Evolutionary conservation across 1,284 basidiomycete genomes (phyloP).

Genomic region (Apiotrichum siamense): DNA sequence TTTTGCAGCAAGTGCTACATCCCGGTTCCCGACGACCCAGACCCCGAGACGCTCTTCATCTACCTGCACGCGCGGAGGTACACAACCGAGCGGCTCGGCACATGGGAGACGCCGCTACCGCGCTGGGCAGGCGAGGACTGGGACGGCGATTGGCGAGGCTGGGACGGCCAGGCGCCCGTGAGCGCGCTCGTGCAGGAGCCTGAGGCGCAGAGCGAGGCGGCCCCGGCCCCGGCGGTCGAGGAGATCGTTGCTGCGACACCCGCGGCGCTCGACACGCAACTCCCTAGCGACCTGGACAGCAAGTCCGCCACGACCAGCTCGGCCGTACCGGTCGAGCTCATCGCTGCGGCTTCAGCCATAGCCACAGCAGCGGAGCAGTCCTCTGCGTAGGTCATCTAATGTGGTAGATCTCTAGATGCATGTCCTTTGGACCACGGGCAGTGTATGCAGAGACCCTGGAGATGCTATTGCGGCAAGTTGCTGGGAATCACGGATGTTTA

Average conservation of each 20-base stretch:
- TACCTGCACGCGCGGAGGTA: slow-evolving; percentile 86
- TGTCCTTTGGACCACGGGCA: too few relatives aligned
- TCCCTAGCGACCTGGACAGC: background rate
- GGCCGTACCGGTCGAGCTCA: background rate
- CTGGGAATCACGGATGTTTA: too few relatives aligned
- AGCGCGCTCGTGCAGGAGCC: background rate
- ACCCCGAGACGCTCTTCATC: slow-evolving; percentile 82
- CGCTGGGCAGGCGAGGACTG: slow-evolving; percentile 46
- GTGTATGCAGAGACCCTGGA: too few relatives aligned
- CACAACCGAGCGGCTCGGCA: slow-evolving; percentile 50
- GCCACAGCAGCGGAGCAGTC: too few relatives aligned
- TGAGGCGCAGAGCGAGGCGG: background rate
- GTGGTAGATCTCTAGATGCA: background rate
- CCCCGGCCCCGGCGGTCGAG: background rate
- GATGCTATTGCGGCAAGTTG: too few relatives aligned
- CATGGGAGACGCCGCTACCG: slow-evolving; percentile 46
- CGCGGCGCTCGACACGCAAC: background rate
- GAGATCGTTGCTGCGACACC: background rate
- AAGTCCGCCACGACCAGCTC: background rate
- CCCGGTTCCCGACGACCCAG: slow-evolving; percentile 82
- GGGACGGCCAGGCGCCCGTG: slow-evolving; percentile 27
- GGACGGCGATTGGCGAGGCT: slow-evolving; percentile 48
- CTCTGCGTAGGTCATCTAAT: too few relatives aligned
- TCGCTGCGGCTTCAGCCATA: too few relatives aligned
- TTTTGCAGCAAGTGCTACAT: slow-evolving; percentile 79